Percentiles rank a stretch among this genome's conserved stretches.
Evolutionary conservation across 257 asterid species (phyloP).

Genomic region (Solanum neorickii): DNA sequence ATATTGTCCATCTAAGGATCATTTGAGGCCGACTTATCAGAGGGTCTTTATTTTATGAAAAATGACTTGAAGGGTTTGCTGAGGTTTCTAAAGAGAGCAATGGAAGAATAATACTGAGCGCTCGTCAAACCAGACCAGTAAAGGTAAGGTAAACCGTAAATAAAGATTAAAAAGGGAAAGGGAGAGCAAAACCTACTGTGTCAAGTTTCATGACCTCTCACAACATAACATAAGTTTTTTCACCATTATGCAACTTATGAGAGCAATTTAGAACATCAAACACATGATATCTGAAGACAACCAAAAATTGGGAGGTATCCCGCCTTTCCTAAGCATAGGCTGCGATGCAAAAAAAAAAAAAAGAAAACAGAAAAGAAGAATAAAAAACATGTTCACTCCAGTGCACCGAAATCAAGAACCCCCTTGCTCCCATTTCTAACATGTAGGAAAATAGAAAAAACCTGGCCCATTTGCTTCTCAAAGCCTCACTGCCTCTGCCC

Average conservation of each 20-base stretch:
- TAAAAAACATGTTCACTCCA: neutral
- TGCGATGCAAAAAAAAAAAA: neutral
- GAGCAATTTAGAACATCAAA: neutral
- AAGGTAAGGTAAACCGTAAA: neutral
- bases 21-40: neutral
- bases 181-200: neutral
- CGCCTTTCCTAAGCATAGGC: neutral
- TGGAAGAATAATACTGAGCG: neutral
- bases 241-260: neutral
- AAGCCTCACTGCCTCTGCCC: neutral
- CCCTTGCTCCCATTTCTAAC: neutral
- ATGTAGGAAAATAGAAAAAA: neutral
- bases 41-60: neutral
- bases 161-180: neutral
- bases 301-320: neutral
- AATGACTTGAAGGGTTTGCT: neutral
- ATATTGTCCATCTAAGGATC: neutral
- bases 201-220: neutral
- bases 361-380: neutral
- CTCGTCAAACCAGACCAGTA: neutral
- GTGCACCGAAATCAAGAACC: neutral
- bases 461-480: neutral
- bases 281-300: neutral
- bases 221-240: neutral
- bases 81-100: neutral